phyloP scores from a whole-genome alignment of 192 early-diverging fungal genomes.

The Backusella tuberculispora region DNA sequence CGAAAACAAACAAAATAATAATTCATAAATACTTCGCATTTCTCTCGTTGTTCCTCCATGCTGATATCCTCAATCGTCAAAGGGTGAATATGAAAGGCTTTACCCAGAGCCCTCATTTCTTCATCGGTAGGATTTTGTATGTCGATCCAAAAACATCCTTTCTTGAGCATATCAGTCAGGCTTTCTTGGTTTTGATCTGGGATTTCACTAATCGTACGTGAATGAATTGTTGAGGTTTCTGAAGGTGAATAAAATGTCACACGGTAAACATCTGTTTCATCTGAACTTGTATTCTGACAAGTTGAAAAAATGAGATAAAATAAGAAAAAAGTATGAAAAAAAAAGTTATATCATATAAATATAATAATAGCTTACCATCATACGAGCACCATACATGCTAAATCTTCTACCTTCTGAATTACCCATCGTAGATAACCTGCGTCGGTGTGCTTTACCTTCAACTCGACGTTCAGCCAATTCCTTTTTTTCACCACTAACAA shows the following conservation, averaged over 20 bases:
- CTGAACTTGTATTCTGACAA: constrained; percentile 21
- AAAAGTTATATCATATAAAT: not conserved
- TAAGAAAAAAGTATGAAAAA: not conserved
- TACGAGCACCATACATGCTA: constrained; percentile 32
- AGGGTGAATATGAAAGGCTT: constrained; percentile 77
- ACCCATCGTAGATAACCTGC: constrained; percentile 32
- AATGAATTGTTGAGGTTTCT: constrained; percentile 37
- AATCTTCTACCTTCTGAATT: constrained; percentile 21
- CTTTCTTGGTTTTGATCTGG: constrained; percentile 23
- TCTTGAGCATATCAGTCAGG: constrained; percentile 35
- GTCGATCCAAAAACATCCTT: constrained; percentile 66
- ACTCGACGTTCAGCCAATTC: not conserved
- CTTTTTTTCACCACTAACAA: constrained; percentile 21
- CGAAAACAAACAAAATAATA: constrained; percentile 96
- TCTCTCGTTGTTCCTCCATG: constrained; percentile 90
- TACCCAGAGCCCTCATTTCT: constrained; percentile 62
- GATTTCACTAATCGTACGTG: constrained; percentile 33
- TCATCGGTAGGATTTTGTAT: constrained; percentile 52
- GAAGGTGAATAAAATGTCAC: constrained; percentile 35
- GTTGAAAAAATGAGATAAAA: not conserved
- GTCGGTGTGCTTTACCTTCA: not conserved
- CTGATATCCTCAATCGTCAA: constrained; percentile 91
- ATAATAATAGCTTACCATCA: constrained; percentile 26
- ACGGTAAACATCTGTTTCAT: constrained; percentile 31
- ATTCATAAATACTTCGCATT: constrained; percentile 88